Base-by-base conservation (phyloP, 225 moss, liverwort and hornwort genomes). In the Physcomitrellopsis africana region DNA sequence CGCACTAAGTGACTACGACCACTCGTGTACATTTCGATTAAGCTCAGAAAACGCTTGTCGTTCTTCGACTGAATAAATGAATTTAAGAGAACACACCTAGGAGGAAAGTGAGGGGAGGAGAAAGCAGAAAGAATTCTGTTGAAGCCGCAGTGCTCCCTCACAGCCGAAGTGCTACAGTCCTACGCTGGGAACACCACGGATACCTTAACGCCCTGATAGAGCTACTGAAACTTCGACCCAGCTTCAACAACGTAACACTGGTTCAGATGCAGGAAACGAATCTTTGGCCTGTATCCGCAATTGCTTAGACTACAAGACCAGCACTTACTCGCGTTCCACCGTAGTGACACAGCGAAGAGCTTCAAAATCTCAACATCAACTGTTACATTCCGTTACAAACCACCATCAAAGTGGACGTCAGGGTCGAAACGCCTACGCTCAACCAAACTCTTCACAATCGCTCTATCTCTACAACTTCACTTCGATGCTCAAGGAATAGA, bases 251-350 rank as follows among this genome's bases (percentile, higher is more conserved):
- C 47, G 64, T 47, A 18, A 70, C 56, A 56, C 11, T 56, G 47
- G 52, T 53, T 37, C 3, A 79, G n/a, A 56, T 10, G 63, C 41
- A 73, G 58, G 63, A 51, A 45, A 2, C 58, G 37, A 68, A 6
- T 55, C 11, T 14, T 3, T 48, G 27, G 20, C 47, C 2, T 20
- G 65, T 51, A 54, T 9, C 17, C 2, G 7, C 45, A 46, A 32
- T 32, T 22, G 53, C 67, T 67, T 68, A 3, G 9, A 20, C 17
- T 61, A 27, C 44, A 63, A 70, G 77, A 54, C 19, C 46, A 52
- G 37, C 46, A 69, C 76, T 60, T 60, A 60, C 73, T 60, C 65
- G 59, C 59, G 41, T 65, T 65, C 17, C 60, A 69, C 53, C 27
- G 20, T 65, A 57, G 47, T 47, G 44, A 63, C 22, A 19, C 14